These are phyloP conservation scores for Echeveria elegans DNA, from an alignment of 164 flowering plant genomes.

Conservation along the genomic window DNA sequence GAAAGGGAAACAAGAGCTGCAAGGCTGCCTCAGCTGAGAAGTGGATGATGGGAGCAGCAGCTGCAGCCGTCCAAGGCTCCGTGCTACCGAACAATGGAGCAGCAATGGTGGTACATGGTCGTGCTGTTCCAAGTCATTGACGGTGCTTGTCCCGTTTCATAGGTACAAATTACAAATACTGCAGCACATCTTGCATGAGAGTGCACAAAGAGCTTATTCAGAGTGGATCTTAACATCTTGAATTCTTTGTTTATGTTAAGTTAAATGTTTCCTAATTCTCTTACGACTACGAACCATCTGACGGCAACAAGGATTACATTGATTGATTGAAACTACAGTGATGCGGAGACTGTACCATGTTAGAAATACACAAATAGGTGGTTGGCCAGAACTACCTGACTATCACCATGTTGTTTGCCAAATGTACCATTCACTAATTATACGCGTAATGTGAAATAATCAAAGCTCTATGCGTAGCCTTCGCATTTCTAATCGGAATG, in stretches of 20 bases:
- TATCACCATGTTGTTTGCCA: background rate
- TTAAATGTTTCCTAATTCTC: background rate
- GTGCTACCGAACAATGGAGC: slow-evolving; percentile 22
- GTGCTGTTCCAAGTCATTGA: slow-evolving; percentile 61
- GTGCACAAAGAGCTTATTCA: slow-evolving; percentile 69
- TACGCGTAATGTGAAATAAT: background rate
- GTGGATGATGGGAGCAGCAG: slow-evolving; percentile 48
- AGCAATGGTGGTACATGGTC: slow-evolving; percentile 44
- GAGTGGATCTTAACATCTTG: slow-evolving; percentile 23
- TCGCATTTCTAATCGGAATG: slow-evolving; percentile 66
- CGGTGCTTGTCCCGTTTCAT: slow-evolving; percentile 83
- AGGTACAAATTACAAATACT: slow-evolving; percentile 82
- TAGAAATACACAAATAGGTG: slow-evolving; percentile 1
- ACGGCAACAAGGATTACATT: background rate
- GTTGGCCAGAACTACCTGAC: background rate
- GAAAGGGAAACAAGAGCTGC: slow-evolving; percentile 98
- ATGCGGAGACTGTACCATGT: background rate
- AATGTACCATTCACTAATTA: background rate
- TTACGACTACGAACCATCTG: background rate
- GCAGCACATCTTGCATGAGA: slow-evolving; percentile 93
- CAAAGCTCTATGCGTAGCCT: slow-evolving; percentile 52
- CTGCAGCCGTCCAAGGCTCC: slow-evolving; percentile 24
- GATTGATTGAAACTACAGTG: background rate
- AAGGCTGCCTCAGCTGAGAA: slow-evolving; percentile 93
- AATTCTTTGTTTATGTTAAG: background rate